Evolutionary conservation across 2,329 filamentous ascomycete genomes (phyloP), one percentile per base, ranked within the genome.

Genomic region (Pseudonectria buxi): DNA sequence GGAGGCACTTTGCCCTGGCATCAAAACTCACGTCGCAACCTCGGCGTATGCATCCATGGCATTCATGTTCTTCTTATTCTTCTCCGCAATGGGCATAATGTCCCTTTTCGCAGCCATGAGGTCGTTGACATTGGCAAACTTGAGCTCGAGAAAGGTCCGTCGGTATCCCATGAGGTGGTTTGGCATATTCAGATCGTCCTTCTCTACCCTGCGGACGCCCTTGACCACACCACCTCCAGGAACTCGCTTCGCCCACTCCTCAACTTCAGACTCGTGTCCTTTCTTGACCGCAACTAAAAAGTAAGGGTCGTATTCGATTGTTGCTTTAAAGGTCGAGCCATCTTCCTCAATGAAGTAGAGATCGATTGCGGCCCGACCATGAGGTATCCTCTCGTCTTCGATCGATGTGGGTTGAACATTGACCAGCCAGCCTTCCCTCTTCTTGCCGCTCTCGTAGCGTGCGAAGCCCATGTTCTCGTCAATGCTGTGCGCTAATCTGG

Each of bases 41-140:
- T 98, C 92, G 28, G 89, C 89, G 69, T 98, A 98, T 47, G 90
- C 89, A 69, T 98, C 92, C 84, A 96, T 94, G 33, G 89, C 86
- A 68, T 86, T 88, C 72, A 95, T 82, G 50, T 87, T 90, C 65
- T 92, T 94, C 69, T 85, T 94, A 59, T 98, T 98, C 67, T 86
- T 94, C 65, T 95, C 88, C 11, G 90, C 92, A 57, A 98, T 76
- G 1, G 92, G 92, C 69, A 87, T 80, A 30, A 98, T 78, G 32
- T 84, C 81, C 53, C 78, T 86, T 47, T 89, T 76, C 30, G 89
- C 88, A n/a, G 83, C 77, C 61, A 98, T 67, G 44, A 98, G 63
- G 59, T 96, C 86, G 47, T 72, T 73, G 35, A 96, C 87, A 56
- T 96, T 98, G 43, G 79, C 75, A 60, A 98, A 98, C 42, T 73